phyloP scores from a whole-genome alignment of 192 early-diverging fungal genomes.

The Endogone sp. region DNA sequence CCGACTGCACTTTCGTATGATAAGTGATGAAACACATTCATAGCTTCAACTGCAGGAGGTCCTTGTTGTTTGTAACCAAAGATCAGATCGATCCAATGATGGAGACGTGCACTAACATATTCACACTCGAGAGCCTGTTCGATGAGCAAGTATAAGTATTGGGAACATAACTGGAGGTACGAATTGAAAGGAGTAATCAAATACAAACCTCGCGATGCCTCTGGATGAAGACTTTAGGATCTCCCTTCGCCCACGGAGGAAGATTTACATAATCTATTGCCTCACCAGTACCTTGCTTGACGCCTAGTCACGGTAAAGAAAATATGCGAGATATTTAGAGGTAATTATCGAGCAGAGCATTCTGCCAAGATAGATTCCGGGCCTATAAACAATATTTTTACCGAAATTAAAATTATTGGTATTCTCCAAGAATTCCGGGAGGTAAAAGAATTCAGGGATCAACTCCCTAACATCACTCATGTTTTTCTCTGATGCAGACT shows the following conservation, averaged over 20 bases:
- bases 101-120: slow-evolving; percentile 81
- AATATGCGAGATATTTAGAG: slow-evolving; percentile 3
- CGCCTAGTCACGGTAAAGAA: slow-evolving; percentile 7
- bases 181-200: neutral
- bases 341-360: slow-evolving; percentile 2
- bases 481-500: slow-evolving; percentile 64
- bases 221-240: slow-evolving; percentile 71
- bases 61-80: slow-evolving; percentile 97
- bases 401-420: slow-evolving; percentile 67
- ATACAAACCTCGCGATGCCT: slow-evolving; percentile 65
- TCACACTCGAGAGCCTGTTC: slow-evolving; percentile 70
- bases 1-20: slow-evolving; percentile 94
- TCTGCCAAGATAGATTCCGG: slow-evolving; percentile 29
- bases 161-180: slow-evolving; percentile 6
- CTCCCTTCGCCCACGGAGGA: slow-evolving; percentile 81
- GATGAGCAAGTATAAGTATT: neutral
- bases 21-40: slow-evolving; percentile 96
- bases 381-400: neutral
- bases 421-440: slow-evolving; percentile 88
- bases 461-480: slow-evolving; percentile 89
- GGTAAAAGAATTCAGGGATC: slow-evolving; percentile 94
- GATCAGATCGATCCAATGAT: slow-evolving; percentile 95
- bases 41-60: slow-evolving; percentile 71
- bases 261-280: slow-evolving; percentile 70
- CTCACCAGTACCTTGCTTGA: slow-evolving; percentile 56